Conservation (phyloP, 2,329 filamentous ascomycete species). For the Magnaporthales sp. region DNA sequence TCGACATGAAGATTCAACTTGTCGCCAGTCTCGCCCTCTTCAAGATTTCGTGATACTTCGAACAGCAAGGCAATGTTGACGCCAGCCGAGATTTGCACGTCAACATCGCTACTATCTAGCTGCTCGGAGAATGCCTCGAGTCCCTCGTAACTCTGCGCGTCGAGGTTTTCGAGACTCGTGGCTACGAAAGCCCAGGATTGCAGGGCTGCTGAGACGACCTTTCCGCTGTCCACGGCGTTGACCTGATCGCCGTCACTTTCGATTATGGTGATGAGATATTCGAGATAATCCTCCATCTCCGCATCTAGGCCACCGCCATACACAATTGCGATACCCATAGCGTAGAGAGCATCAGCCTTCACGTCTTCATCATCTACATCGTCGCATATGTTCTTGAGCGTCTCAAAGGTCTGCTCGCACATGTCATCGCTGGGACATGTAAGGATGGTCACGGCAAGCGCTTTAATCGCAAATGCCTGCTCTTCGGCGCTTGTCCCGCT, state of each 20-base stretch:
- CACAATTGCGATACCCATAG: constrained; percentile 62
- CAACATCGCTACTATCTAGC: constrained; percentile 63
- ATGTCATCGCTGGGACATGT: constrained; percentile 57
- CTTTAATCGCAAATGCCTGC: constrained; percentile 60
- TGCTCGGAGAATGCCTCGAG: constrained; percentile 80
- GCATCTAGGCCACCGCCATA: constrained; percentile 67
- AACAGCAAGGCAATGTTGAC: constrained; percentile 77
- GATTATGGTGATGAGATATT: constrained; percentile 67
- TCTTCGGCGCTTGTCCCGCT: constrained; percentile 61
- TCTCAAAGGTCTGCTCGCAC: constrained; percentile 50
- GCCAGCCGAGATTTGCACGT: constrained; percentile 69
- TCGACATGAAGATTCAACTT: constrained; percentile 41
- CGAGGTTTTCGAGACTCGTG: constrained; percentile 68
- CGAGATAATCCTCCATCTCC: constrained; percentile 62
- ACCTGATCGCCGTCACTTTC: constrained; percentile 70
- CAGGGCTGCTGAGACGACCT: constrained; percentile 65
- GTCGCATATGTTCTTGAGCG: constrained; percentile 54
- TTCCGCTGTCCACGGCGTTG: constrained; percentile 60
- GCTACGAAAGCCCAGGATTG: constrained; percentile 75
- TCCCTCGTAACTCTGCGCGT: constrained; percentile 57
- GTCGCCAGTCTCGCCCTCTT: constrained; percentile 36
- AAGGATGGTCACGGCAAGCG: constrained; percentile 61
- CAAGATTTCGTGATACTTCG: constrained; percentile 52
- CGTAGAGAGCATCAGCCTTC: constrained; percentile 65
- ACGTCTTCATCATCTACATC: constrained; percentile 56